Base-by-base conservation (phyloP, 139 green algal species). In the Parachlorella kessleri region DNA sequence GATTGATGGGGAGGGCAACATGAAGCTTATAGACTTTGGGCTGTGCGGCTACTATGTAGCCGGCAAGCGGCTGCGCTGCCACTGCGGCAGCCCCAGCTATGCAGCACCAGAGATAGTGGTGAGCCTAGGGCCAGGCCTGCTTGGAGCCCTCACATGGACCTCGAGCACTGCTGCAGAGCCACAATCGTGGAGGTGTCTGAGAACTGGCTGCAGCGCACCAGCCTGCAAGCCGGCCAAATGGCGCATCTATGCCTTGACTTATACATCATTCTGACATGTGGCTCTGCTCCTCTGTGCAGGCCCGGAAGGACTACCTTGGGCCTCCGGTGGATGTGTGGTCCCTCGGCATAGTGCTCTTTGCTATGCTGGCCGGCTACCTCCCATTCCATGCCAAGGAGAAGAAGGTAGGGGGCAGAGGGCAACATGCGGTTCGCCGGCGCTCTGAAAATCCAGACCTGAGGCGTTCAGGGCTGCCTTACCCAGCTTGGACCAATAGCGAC, bases 71-170 rank as follows among this genome's bases (percentile, higher is more conserved):
- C 84, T 88, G 76, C 84, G 84, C 63, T 86, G 82, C 80, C 84
- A 88, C 75, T 97, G 93, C 75, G 95, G 95, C 41, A 96, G 92
- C 0, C 93, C 94, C 3, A 92, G 96, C 72, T 98, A 98, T 86
- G 86, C 97, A 72, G 94, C 95, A 4, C 95, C 95, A 4, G 94
- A 98, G 85, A 88, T 95, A 30, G 83, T 96, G 70, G 74, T 79
- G 74, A 70, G 65, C 30, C 18, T n/a, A n/a, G n/a, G n/a, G n/a
- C n/a, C n/a, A n/a, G n/a, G n/a, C n/a, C n/a, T n/a, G n/a, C n/a
- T n/a, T n/a, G n/a, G n/a, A n/a, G n/a, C n/a, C n/a, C n/a, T n/a
- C n/a, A n/a, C n/a, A n/a, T n/a, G n/a, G n/a, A n/a, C n/a, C n/a
- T n/a, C n/a, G n/a, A n/a, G n/a, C n/a, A n/a, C n/a, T n/a, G n/a